Evolutionary conservation across 1,284 basidiomycete species (phyloP).

Genomic region (Ganoderma lingzhi): DNA sequence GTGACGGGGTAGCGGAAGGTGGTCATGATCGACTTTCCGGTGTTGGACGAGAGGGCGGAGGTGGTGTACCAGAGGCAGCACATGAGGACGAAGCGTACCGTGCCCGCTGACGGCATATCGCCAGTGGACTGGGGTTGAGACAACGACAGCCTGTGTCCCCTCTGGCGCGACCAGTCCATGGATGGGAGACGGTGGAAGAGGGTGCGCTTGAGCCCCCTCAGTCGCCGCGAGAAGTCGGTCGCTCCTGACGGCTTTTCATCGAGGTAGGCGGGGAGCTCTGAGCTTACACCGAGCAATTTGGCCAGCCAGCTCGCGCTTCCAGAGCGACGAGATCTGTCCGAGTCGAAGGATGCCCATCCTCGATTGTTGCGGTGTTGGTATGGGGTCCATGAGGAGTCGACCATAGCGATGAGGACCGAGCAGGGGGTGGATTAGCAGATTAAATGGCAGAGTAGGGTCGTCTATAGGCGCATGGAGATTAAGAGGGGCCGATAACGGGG

Average conservation of each 20-base stretch:
- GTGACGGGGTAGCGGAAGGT: conserved; percentile 90
- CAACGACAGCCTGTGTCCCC: conserved; percentile 22
- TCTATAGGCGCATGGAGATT: conserved; percentile 34
- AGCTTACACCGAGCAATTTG: conserved; percentile 32
- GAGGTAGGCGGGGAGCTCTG: conserved; percentile 29
- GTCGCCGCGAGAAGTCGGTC: conserved; percentile 26
- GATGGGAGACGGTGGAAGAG: conserved; percentile 33
- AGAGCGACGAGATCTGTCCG: conserved; percentile 28
- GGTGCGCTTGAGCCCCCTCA: conserved; percentile 32
- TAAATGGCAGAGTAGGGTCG: conserved; percentile 20
- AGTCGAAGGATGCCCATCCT: conserved; percentile 31
- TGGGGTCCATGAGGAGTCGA: conserved; percentile 28
- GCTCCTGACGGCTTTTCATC: conserved; percentile 34
- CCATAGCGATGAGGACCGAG: conserved; percentile 23
- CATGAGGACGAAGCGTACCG: conserved; percentile 64
- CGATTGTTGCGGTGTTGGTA: conserved; percentile 25
- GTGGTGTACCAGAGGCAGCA: conserved; percentile 86
- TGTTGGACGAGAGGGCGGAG: conserved; percentile 90
- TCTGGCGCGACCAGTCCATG: conserved; percentile 25
- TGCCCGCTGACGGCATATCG: conserved; percentile 40
- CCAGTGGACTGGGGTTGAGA: conserved; percentile 17
- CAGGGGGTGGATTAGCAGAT: conserved; percentile 22
- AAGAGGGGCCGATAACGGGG: conserved; percentile 23
- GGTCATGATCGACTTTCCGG: conserved; percentile 88
- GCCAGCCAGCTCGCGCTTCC: conserved; percentile 37